Conservation (phyloP, 2,329 filamentous ascomycete species). For the Nigrospora sphaerica region DNA sequence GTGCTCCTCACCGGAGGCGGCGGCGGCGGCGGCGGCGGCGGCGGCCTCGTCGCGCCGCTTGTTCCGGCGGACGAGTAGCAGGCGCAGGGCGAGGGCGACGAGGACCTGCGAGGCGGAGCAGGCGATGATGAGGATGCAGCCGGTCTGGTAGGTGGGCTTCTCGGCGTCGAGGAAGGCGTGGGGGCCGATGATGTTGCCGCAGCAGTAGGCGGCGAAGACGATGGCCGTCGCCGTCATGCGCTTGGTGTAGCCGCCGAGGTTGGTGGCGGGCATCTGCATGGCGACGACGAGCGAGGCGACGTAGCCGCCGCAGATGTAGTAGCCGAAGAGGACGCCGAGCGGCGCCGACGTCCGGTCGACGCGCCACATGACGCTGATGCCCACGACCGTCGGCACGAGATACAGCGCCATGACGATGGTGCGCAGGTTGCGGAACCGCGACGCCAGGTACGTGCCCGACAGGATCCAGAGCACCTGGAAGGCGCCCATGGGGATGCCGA, state of each 20-base stretch:
- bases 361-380: constrained; percentile 42
- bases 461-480: constrained; percentile 49
- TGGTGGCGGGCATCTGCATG: constrained; percentile 42
- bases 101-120: constrained; percentile 35
- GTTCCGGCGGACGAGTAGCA: constrained; percentile 28
- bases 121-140: constrained; percentile 41
- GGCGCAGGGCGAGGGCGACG: constrained; percentile 24
- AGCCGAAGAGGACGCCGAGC: constrained; percentile 41
- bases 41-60: constrained; percentile 27
- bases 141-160: constrained; percentile 41
- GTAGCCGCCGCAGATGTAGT: constrained; percentile 41
- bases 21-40: constrained; percentile 4
- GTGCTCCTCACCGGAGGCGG: background rate
- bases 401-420: constrained; percentile 46
- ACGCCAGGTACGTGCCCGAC: constrained; percentile 42
- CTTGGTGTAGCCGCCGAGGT: constrained; percentile 40
- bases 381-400: constrained; percentile 42
- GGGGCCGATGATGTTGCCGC: constrained; percentile 39
- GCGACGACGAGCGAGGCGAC: constrained; percentile 46
- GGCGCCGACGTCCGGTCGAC: constrained; percentile 29
- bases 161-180: constrained; percentile 37
- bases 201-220: constrained; percentile 38
- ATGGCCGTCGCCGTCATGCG: constrained; percentile 36
- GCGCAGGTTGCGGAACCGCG: constrained; percentile 39
- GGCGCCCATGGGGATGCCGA: constrained; percentile 47